These are phyloP conservation scores for Aspergillus avenaceus DNA, from an alignment of 495 filamentous ascomycete species.

Conservation along the genomic window DNA sequence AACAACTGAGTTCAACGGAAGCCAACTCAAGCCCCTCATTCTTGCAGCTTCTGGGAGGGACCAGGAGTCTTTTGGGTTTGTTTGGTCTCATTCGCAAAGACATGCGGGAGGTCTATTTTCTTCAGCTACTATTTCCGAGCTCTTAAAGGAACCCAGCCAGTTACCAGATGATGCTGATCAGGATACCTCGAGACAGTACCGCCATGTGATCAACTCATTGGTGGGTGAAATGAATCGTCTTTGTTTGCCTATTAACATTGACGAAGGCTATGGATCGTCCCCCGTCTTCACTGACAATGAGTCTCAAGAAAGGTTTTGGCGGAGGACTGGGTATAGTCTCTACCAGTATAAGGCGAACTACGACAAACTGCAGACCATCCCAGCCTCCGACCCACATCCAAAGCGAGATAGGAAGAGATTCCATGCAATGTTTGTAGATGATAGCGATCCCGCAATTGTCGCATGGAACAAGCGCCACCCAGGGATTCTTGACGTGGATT, in stretches of 20 bases:
- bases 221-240: slow-evolving; percentile 7
- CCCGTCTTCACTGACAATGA: slow-evolving; percentile 8
- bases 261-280: slow-evolving; percentile 4
- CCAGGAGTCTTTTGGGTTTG: slow-evolving; percentile 12
- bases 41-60: slow-evolving; percentile 6
- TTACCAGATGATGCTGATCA: slow-evolving; percentile 1
- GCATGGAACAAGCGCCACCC: slow-evolving; percentile 9
- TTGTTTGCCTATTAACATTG: slow-evolving; percentile 7
- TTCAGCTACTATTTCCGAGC: slow-evolving; percentile 4
- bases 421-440: slow-evolving; percentile 1
- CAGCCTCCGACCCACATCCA: slow-evolving; percentile 13
- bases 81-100: slow-evolving; percentile 15
- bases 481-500: slow-evolving; percentile 5
- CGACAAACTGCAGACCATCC: slow-evolving; percentile 1
- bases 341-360: slow-evolving; percentile 9
- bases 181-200: slow-evolving; percentile 10
- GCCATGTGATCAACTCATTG: slow-evolving; percentile 1
- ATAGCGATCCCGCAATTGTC: slow-evolving; percentile 9
- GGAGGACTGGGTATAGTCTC: slow-evolving; percentile 9
- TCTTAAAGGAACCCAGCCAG: slow-evolving; percentile 2
- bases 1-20: slow-evolving; percentile 7
- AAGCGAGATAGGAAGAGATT: slow-evolving; percentile 6
- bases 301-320: slow-evolving; percentile 7
- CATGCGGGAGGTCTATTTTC: slow-evolving; percentile 14
- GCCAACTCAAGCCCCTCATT: slow-evolving; percentile 1